Conservation (phyloP, 1,284 basidiomycete species). For the Rhodotorula sp. region DNA sequence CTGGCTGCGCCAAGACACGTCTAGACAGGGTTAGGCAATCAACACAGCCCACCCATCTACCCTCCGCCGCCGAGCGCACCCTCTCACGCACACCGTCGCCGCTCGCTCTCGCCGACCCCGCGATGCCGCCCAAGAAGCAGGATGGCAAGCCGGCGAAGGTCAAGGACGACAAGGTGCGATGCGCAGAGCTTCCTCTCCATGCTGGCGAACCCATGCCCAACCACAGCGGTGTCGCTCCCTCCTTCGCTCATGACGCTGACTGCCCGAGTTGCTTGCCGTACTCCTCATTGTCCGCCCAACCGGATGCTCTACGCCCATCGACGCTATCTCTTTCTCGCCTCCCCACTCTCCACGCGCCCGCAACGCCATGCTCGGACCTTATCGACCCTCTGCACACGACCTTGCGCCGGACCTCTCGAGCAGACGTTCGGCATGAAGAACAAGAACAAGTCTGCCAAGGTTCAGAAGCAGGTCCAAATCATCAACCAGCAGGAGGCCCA, state of each 20-base stretch:
- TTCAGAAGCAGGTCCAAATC: constrained; percentile 68
- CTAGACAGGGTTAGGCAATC: neutral
- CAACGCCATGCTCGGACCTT: too few relatives aligned
- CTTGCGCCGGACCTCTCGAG: neutral
- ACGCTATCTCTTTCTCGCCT: neutral
- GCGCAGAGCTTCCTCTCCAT: constrained; percentile 1
- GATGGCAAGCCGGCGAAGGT: constrained; percentile 58
- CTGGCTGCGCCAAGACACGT: neutral
- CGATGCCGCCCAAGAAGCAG: constrained; percentile 67
- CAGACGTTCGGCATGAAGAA: constrained; percentile 35
- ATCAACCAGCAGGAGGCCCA: constrained; percentile 53
- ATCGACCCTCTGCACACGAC: constrained; percentile 20
- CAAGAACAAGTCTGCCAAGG: constrained; percentile 93
- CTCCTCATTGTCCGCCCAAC: constrained; percentile 18
- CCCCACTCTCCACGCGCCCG: too few relatives aligned
- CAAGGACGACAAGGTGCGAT: constrained; percentile 70
- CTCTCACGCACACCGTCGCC: neutral
- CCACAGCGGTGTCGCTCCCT: constrained; percentile 21
- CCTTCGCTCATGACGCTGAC: constrained; percentile 43
- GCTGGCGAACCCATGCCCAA: too few relatives aligned
- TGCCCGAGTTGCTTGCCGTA: constrained; percentile 20
- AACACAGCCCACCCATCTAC: neutral
- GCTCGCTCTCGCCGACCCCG: neutral
- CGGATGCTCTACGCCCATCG: neutral
- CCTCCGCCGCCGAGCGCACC: neutral